Percentiles rank a stretch among this genome's conserved stretches.
Conservation (phyloP, 2,329 filamentous ascomycete species). For the Neospermospora avenae region DNA sequence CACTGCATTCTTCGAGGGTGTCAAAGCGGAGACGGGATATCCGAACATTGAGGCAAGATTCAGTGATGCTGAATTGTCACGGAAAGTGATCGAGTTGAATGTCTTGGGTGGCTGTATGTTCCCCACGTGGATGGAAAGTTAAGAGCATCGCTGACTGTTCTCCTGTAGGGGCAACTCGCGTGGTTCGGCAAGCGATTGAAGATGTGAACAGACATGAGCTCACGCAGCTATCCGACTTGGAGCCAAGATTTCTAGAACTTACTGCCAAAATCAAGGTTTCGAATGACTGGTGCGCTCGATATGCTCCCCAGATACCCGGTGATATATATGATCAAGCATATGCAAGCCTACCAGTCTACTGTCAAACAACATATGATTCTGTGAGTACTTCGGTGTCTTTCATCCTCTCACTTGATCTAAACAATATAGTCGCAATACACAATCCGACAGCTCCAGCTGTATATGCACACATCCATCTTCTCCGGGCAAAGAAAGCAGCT, state of each 20-base stretch:
- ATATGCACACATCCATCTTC: background rate
- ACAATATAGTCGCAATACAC: background rate
- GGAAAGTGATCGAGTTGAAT: background rate
- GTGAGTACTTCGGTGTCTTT: background rate
- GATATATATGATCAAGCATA: conserved; percentile 5
- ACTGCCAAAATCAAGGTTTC: background rate
- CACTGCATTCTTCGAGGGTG: background rate
- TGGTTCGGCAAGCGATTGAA: background rate
- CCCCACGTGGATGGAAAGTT: background rate
- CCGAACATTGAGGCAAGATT: background rate
- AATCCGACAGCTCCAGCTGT: background rate
- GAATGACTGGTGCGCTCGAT: background rate
- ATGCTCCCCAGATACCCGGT: background rate
- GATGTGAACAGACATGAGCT: background rate
- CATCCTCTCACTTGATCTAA: background rate
- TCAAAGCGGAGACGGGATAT: background rate
- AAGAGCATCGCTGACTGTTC: too few relatives aligned
- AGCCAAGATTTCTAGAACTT: background rate
- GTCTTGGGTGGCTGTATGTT: background rate
- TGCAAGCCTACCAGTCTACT: background rate
- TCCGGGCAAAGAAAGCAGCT: conserved; percentile 1
- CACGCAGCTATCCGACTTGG: background rate
- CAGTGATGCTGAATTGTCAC: background rate
- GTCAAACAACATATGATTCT: conserved; percentile 5
- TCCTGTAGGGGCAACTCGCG: background rate